phyloP scores from a whole-genome alignment of 495 filamentous ascomycete genomes.

The Hypoxylon fuscum region DNA sequence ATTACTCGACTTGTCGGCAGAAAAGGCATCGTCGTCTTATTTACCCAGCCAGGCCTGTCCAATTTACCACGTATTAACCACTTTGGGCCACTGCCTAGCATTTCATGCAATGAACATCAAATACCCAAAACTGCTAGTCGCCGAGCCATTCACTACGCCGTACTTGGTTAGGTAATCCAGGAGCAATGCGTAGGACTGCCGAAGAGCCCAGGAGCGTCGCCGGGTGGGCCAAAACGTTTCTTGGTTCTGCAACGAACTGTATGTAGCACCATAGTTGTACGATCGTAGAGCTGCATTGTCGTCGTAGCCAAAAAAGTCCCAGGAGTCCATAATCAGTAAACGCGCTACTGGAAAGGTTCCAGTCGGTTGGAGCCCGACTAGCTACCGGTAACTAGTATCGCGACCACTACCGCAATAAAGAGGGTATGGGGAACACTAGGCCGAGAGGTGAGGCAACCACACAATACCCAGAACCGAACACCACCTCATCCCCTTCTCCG shows the following conservation, averaged over 20 bases:
- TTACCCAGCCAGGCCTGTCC: constrained; percentile 37
- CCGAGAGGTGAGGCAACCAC: constrained; percentile 20
- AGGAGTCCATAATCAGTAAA: constrained; percentile 19
- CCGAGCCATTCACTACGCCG: constrained; percentile 17
- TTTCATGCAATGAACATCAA: constrained; percentile 27
- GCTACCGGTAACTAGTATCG: constrained; percentile 15
- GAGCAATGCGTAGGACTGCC: constrained; percentile 13
- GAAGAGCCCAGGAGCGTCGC: constrained; percentile 6
- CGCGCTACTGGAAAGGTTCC: background rate
- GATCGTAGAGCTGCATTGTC: background rate
- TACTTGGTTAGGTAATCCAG: constrained; percentile 21
- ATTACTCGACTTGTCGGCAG: constrained; percentile 36
- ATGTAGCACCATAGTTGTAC: background rate
- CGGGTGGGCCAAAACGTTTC: no score
- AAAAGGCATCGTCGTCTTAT: constrained; percentile 30
- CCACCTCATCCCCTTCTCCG: constrained; percentile 21
- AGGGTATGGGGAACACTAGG: constrained; percentile 28
- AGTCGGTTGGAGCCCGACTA: constrained; percentile 8
- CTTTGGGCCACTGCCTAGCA: constrained; percentile 21
- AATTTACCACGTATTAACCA: constrained; percentile 32
- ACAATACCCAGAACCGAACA: constrained; percentile 5
- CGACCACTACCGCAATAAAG: constrained; percentile 1
- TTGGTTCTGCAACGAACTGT: constrained; percentile 2
- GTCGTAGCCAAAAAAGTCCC: constrained; percentile 24
- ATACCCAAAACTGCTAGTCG: constrained; percentile 22